A percentile compares a stretch with the other conserved stretches of the same genome.
These are phyloP conservation scores for Metschnikowia gelsemii DNA, from an alignment of 805 yeast species.

Conservation along the genomic window DNA sequence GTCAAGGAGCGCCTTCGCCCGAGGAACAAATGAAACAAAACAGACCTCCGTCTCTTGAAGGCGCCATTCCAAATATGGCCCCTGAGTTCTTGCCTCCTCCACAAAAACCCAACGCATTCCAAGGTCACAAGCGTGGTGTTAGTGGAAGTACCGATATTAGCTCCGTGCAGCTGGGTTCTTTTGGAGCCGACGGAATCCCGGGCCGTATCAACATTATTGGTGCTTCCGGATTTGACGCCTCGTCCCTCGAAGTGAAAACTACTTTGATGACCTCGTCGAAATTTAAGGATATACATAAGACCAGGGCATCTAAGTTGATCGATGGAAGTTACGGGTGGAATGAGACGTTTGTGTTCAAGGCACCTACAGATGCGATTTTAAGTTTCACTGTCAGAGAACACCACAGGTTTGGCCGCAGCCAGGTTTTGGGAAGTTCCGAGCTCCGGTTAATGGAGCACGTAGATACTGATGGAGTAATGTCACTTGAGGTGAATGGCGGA, in stretches of 20 bases:
- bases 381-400: constrained; percentile 61
- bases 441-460: constrained; percentile 51
- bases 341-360: constrained; percentile 67
- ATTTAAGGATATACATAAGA: constrained; percentile 61
- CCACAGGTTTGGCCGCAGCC: constrained; percentile 71
- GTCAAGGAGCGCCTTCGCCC: constrained; percentile 18
- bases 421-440: constrained; percentile 59
- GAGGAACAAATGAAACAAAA: constrained; percentile 17
- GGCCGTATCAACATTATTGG: constrained; percentile 56
- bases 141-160: constrained; percentile 33
- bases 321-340: constrained; percentile 52
- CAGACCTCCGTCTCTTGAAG: constrained; percentile 17
- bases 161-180: constrained; percentile 37
- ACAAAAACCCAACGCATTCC: constrained; percentile 30
- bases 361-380: constrained; percentile 59
- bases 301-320: constrained; percentile 54
- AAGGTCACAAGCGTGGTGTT: constrained; percentile 20
- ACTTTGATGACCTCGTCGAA: constrained; percentile 46
- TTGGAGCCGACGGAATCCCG: constrained; percentile 42
- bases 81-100: constrained; percentile 39
- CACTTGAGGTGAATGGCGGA: constrained; percentile 38
- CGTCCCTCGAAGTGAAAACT: constrained; percentile 51
- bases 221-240: constrained; percentile 40
- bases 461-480: constrained; percentile 45
- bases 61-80: constrained; percentile 34